Evolutionary conservation across 768 basidiomycete genomes (phyloP).

Genomic region (Naganishia friedmannii): DNA sequence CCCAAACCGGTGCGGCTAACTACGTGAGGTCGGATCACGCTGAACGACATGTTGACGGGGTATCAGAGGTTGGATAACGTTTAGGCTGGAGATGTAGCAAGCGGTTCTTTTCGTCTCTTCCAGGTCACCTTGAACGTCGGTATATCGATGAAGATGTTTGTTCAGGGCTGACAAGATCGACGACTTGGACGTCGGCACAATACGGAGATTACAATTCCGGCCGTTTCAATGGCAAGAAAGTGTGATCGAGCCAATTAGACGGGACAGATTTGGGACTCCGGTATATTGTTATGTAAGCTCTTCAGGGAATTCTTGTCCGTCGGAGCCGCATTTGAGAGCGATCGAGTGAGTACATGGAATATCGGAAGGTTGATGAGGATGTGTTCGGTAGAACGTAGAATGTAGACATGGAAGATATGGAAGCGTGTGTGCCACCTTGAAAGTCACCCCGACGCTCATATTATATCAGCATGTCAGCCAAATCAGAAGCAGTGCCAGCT

Average conservation of each 20-base stretch:
- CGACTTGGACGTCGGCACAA: slow-evolving; percentile 5
- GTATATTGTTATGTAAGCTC: background rate
- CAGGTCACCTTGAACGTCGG: background rate
- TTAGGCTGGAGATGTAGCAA: background rate
- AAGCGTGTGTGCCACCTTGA: background rate
- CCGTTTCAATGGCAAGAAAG: background rate
- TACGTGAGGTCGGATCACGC: slow-evolving; percentile 18
- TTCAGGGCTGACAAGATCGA: slow-evolving; percentile 12
- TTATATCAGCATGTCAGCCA: slow-evolving; percentile 1
- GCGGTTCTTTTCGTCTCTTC: background rate
- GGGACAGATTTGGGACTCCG: background rate
- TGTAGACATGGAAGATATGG: too few species aligned
- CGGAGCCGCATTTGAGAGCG: background rate
- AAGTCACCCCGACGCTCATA: background rate
- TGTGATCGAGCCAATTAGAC: slow-evolving; percentile 20
- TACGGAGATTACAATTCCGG: slow-evolving; percentile 5
- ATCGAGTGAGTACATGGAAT: background rate
- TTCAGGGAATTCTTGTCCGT: background rate
- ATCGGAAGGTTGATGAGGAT: background rate
- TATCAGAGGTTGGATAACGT: background rate
- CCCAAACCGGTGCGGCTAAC: slow-evolving; percentile 28
- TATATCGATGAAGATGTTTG: slow-evolving; percentile 15
- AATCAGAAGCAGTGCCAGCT: slow-evolving; percentile 23
- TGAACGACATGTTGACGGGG: slow-evolving; percentile 13
- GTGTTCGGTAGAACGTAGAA: too few species aligned